Base-by-base conservation (phyloP, 768 basidiomycete genomes). In the Guyanaporus albipodus region DNA sequence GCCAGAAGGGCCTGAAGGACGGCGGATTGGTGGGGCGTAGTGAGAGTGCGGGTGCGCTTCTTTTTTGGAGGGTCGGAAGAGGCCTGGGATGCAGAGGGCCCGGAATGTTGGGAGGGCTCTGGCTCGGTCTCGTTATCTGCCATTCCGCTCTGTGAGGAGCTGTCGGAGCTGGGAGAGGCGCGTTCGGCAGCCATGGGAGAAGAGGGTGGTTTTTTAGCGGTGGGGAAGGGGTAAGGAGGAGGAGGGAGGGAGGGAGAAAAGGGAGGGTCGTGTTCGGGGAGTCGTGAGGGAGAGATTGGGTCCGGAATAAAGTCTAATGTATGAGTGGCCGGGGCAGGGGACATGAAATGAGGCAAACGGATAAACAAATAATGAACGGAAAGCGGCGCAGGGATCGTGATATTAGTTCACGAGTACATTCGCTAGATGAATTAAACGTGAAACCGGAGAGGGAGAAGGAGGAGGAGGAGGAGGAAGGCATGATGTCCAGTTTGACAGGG, bases 1-100 rank as follows among this genome's bases (percentile, higher is more conserved):
- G 87, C 85, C n/a, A 92, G 77, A 37, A 92, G 75, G 5, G 85
- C 85, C 56, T 91, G 88, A 17, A 92, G 73, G n/a, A 90, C 89
- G 11, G 87, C 85, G 44, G 90, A 83, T 62, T 92, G 90, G 59
- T 91, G 87, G 8, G 90, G 87, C 8, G 90, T 92, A 32, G 90
- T 92, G 46, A 92, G 71, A 24, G 90, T 92, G 45, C 90, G 77
- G 59, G 88, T 90, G 67, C 87, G 87, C 75, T 88, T 88, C 52
- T 70, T 67, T 51, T 79, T 79, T 10, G 51, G 63, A 32, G 63
- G 63, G 22, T 63, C 60, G 17, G 72, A n/a, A n/a, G n/a, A 41
- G n/a, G 59, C 48, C 4, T 67, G 66, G 2, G 33, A 38, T 15
- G 67, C 61, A 46, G 62, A 64, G 44, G 58, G 61, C 53, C 73